A percentile compares a stretch with the other conserved stretches of the same genome.
phyloP scores from a whole-genome alignment of 2,329 filamentous ascomycete species.

The Dactylonectria estremocensis region DNA sequence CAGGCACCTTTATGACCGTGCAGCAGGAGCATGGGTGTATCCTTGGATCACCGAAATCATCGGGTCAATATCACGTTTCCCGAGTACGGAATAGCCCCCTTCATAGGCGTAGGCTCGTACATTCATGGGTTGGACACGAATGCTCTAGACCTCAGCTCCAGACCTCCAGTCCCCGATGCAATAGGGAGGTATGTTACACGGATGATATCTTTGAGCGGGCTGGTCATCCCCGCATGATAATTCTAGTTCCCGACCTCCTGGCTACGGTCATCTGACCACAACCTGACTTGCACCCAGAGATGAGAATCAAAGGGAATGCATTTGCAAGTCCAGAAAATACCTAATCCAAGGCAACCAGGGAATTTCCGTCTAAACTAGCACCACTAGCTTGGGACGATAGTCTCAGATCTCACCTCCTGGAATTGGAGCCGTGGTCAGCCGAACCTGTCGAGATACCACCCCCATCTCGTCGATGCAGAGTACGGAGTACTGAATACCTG shows the following conservation, averaged over 20 bases:
- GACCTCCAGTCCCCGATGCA: not conserved
- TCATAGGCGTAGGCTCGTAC: not conserved
- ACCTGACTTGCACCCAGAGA: not conserved
- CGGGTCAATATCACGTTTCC: not conserved
- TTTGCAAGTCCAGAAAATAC: not conserved
- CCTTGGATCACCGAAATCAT: conserved; percentile 7
- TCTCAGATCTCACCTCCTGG: conserved; percentile 23
- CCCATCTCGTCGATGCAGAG: conserved; percentile 34
- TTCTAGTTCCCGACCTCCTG: not conserved
- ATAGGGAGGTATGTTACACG: not conserved
- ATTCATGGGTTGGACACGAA: not conserved
- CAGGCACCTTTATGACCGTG: not conserved
- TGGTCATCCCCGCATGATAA: not conserved
- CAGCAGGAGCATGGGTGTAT: conserved; percentile 9
- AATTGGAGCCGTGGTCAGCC: conserved; percentile 3
- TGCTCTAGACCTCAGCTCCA: not conserved
- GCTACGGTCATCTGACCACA: not conserved
- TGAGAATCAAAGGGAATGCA: not conserved
- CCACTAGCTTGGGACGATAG: conserved; percentile 26
- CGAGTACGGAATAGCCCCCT: conserved; percentile 1
- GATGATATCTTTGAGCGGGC: not conserved
- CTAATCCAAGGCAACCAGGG: not conserved
- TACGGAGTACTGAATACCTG: conserved; percentile 27
- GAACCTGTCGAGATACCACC: conserved; percentile 2
- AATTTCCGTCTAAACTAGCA: not conserved